These are phyloP conservation scores for Lanmaoa rubissima DNA, from an alignment of 768 basidiomycete genomes.

Conservation along the genomic window DNA sequence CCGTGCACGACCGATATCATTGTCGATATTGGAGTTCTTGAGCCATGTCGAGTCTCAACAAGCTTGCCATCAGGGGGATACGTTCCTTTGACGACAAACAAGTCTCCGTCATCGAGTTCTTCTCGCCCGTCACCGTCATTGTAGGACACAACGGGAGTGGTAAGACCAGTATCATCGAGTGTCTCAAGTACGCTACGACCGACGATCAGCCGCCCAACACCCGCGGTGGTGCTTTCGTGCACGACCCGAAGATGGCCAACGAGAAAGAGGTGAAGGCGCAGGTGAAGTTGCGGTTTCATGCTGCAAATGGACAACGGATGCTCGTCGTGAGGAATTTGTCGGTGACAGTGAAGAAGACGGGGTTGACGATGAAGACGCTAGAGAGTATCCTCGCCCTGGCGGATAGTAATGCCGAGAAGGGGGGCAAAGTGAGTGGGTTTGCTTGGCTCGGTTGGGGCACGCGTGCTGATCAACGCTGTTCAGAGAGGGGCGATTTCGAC, in stretches of 20 bases:
- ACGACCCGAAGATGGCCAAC: constrained; percentile 99
- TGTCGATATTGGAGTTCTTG: too few species aligned
- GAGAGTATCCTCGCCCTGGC: constrained; percentile 84
- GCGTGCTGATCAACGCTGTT: background rate
- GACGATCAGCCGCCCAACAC: constrained; percentile 98
- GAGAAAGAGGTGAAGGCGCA: constrained; percentile 99
- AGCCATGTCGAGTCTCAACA: constrained; percentile 76
- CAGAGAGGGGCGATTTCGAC: constrained; percentile 91
- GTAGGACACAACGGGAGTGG: constrained; percentile 98
- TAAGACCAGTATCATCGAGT: constrained; percentile 99
- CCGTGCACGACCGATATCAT: too few species aligned
- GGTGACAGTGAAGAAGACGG: constrained; percentile 91
- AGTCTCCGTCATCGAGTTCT: constrained; percentile 93
- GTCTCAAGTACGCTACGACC: constrained; percentile 97
- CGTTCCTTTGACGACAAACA: constrained; percentile 97
- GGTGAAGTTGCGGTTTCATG: constrained; percentile 90
- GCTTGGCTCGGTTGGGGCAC: too few species aligned
- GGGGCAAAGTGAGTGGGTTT: constrained; percentile 60
- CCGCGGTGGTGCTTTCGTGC: constrained; percentile 96
- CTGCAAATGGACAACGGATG: constrained; percentile 89
- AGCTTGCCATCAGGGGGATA: constrained; percentile 91
- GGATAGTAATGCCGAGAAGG: constrained; percentile 61
- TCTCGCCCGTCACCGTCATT: constrained; percentile 95
- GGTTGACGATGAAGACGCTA: constrained; percentile 95
- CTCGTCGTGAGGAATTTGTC: constrained; percentile 86